A percentile compares a stretch with the other conserved stretches of the same genome.
These are phyloP conservation scores for Microglena sp. DNA, from an alignment of 139 green algal species.

Conservation along the genomic window DNA sequence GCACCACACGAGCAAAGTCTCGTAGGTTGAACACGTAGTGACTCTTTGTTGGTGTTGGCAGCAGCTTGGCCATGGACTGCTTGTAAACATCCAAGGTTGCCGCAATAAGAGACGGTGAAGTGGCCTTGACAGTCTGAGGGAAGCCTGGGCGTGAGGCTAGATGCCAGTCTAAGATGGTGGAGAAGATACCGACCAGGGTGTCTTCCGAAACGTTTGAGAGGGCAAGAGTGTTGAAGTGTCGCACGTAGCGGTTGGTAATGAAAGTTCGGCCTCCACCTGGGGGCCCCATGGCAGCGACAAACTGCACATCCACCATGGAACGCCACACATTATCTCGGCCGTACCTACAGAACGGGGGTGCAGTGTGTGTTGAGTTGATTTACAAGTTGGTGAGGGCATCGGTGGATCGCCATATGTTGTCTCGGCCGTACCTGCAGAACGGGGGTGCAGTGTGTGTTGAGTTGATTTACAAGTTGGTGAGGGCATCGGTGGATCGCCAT, in stretches of 20 bases:
- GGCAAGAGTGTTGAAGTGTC: conserved; percentile 56
- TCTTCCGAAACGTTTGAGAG: conserved; percentile 40
- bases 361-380: too few species aligned
- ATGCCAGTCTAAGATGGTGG: conserved; percentile 68
- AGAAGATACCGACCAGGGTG: conserved; percentile 57
- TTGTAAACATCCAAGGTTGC: background rate
- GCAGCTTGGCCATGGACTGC: conserved; percentile 44
- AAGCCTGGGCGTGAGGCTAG: conserved; percentile 39
- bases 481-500: too few species aligned
- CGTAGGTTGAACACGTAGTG: conserved; percentile 81
- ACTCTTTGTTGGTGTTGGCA: conserved; percentile 66
- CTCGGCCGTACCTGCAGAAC: too few species aligned
- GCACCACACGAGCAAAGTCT: conserved; percentile 67
- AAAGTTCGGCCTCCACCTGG: conserved; percentile 62
- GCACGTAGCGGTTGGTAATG: conserved; percentile 54
- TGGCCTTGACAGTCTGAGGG: conserved; percentile 14
- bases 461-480: too few species aligned
- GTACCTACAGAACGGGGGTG: too few species aligned
- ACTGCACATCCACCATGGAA: conserved; percentile 52
- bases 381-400: too few species aligned
- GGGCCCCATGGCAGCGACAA: conserved; percentile 61
- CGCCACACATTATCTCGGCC: conserved; percentile 55
- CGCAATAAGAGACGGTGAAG: background rate
- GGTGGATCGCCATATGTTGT: too few species aligned
- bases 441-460: too few species aligned